Evolutionary conservation across 306 rosid genomes (phyloP).

Genomic region (Cicer judaicum): DNA sequence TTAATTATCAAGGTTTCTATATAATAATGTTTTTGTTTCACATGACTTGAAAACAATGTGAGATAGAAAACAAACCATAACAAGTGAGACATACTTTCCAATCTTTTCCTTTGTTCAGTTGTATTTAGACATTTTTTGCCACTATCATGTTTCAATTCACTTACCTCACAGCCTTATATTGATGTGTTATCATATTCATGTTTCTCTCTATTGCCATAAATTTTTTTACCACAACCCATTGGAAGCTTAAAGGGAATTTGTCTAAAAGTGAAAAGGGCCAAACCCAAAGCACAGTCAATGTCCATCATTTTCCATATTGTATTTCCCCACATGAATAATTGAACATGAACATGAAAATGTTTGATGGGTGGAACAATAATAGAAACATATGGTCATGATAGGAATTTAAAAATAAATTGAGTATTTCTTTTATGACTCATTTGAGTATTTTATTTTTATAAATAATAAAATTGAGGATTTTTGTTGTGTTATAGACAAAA

Average conservation of each 20-base stretch:
- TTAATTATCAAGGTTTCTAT: constrained; percentile 33
- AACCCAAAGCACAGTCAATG: constrained; percentile 46
- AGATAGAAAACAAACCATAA: constrained; percentile 45
- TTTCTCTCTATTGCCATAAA: constrained; percentile 36
- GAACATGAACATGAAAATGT: constrained; percentile 47
- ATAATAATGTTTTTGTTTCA: constrained; percentile 38
- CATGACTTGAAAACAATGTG: constrained; percentile 22
- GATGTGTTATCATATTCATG: constrained; percentile 46
- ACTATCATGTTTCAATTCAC: constrained; percentile 42
- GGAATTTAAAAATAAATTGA: constrained; percentile 34
- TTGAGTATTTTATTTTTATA: too few species aligned
- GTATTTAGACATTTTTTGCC: constrained; percentile 47
- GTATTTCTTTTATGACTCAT: too few species aligned
- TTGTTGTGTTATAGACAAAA: constrained; percentile 46
- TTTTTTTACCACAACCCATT: constrained; percentile 33
- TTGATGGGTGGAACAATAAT: constrained; percentile 48
- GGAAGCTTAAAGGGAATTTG: constrained; percentile 45
- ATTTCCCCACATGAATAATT: constrained; percentile 48
- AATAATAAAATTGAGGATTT: constrained; percentile 26
- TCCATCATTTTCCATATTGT: constrained; percentile 49
- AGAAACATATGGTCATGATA: constrained; percentile 44
- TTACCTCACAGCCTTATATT: constrained; percentile 42
- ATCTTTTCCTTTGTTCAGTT: constrained; percentile 47
- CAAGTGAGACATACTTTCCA: constrained; percentile 54
- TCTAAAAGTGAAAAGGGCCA: constrained; percentile 42